Base-by-base conservation (phyloP, 768 basidiomycete genomes). In the Lentinula sp. region DNA sequence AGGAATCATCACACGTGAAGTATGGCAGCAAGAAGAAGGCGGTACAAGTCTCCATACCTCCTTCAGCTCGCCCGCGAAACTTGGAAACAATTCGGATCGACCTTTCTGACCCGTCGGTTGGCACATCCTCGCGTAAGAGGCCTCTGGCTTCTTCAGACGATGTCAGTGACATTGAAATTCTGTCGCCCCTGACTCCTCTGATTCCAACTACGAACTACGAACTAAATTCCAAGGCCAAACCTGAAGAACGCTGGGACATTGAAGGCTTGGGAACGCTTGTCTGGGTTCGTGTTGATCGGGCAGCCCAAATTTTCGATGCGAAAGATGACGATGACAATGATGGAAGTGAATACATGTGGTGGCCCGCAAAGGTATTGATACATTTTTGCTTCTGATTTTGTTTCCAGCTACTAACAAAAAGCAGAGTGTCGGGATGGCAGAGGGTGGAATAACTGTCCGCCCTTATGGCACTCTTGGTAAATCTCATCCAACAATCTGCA, bases 351-450 rank as follows among this genome's bases (percentile, higher is more conserved):
- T 64, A 69, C 60, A 70, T 84, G 42, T 91, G 89, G 89, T 91
- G 89, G 89, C 89, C 89, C 21, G 86, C 78, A 32, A 79, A 80
- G 76, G 89, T 89, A 66, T 64, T 75, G 71, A 9, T 23, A 42
- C 11, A 43, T 15, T 39, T 45, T 28, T 50, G 23, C 59, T 51
- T 46, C 62, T 60, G 40, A 2, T 28, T 28, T 48, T 13, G 62
- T 60, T 58, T 62, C 62, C 46, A 55, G 48, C 54, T 37, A 28
- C 49, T 32, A 43, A 11, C 31, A 34, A 53, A 9, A 51, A 32
- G 43, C 34, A 48, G 59, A 50, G 57, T 56, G 31, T 9, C 13
- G 43, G 21, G 39, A 71, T 73, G 64, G 69, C 21, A 63, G 61
- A n/a, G 65, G 65, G 35, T 10, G 52, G 7, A 55, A 49, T 16